Evolutionary conservation across 2,329 filamentous ascomycete genomes (phyloP).

Genomic region (Aureobasidium sp.): DNA sequence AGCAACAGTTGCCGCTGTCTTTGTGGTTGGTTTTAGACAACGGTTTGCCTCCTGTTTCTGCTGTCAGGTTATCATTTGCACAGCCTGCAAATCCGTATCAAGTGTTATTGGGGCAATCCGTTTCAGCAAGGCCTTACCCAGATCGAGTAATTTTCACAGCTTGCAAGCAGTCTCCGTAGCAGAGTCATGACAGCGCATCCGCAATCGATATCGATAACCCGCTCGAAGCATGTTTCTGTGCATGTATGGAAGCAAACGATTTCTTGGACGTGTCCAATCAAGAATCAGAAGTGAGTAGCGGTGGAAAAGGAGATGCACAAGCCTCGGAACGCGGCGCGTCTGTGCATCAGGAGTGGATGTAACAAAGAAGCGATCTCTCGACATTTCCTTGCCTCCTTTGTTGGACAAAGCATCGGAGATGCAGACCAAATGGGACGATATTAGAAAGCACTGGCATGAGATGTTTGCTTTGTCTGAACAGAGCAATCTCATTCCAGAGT

Average conservation of each 20-base stretch:
- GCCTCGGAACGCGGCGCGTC: constrained; percentile 11
- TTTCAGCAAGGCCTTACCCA: not conserved
- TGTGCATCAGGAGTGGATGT: constrained; percentile 4
- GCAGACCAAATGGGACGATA: too few species aligned
- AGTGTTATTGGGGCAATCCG: not conserved
- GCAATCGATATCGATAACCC: not conserved
- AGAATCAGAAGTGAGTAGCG: not conserved
- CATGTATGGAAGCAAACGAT: constrained; percentile 3
- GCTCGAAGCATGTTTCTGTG: not conserved
- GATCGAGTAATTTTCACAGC: not conserved
- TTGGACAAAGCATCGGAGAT: not conserved
- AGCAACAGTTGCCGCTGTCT: not conserved
- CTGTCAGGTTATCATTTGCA: not conserved
- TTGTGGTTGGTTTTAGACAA: not conserved
- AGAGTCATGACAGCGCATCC: not conserved
- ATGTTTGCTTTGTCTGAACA: not conserved
- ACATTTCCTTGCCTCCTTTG: not conserved
- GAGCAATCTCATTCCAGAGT: not conserved
- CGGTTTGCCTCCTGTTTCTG: not conserved
- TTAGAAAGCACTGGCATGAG: not conserved
- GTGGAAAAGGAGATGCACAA: constrained; percentile 1
- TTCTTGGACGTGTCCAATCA: not conserved
- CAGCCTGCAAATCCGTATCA: constrained; percentile 4
- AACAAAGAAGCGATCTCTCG: constrained; percentile 1
- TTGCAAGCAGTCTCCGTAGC: too few species aligned